Evolutionary conservation across 805 yeast species (phyloP).

Genomic region (Candida silvicultrix): DNA sequence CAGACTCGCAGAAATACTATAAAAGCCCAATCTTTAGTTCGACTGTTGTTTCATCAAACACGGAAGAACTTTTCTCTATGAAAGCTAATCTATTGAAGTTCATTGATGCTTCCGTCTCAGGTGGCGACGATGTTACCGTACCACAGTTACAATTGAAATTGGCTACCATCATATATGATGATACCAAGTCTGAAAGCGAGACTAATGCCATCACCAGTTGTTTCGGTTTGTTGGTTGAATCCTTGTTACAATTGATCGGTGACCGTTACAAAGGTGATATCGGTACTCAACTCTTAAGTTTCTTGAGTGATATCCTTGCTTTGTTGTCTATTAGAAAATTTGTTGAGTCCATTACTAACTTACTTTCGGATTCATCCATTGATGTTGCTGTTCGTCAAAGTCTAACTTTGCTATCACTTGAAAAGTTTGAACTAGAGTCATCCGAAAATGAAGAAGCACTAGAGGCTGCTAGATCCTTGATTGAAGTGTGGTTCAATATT

Average conservation of each 20-base stretch:
- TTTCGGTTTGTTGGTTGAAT: slow-evolving; percentile 17
- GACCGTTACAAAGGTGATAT: slow-evolving; percentile 21
- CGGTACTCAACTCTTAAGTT: slow-evolving; percentile 36
- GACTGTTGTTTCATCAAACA: slow-evolving; percentile 43
- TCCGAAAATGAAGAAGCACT: slow-evolving; percentile 41
- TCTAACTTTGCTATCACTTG: slow-evolving; percentile 53
- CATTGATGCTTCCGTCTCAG: slow-evolving; percentile 35
- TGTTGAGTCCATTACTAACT: slow-evolving; percentile 50
- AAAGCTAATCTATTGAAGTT: slow-evolving; percentile 50
- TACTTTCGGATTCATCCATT: slow-evolving; percentile 26
- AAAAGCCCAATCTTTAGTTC: slow-evolving; percentile 60
- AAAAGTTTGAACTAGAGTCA: slow-evolving; percentile 66
- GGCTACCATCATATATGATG: slow-evolving; percentile 42
- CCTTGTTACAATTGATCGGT: slow-evolving; percentile 6
- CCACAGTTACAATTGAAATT: slow-evolving; percentile 50
- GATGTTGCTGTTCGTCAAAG: slow-evolving; percentile 50
- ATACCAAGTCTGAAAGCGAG: slow-evolving; percentile 10
- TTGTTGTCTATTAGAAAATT: slow-evolving; percentile 73
- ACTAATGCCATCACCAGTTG: slow-evolving; percentile 7
- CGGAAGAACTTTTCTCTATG: slow-evolving; percentile 41
- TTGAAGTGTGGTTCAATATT: slow-evolving; percentile 42
- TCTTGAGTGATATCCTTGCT: slow-evolving; percentile 58
- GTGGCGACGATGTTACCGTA: slow-evolving; percentile 30
- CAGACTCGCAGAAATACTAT: slow-evolving; percentile 28
- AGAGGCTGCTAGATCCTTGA: slow-evolving; percentile 44